Conservation (phyloP, 495 filamentous ascomycete species). For the Gamarada debralockiae region DNA sequence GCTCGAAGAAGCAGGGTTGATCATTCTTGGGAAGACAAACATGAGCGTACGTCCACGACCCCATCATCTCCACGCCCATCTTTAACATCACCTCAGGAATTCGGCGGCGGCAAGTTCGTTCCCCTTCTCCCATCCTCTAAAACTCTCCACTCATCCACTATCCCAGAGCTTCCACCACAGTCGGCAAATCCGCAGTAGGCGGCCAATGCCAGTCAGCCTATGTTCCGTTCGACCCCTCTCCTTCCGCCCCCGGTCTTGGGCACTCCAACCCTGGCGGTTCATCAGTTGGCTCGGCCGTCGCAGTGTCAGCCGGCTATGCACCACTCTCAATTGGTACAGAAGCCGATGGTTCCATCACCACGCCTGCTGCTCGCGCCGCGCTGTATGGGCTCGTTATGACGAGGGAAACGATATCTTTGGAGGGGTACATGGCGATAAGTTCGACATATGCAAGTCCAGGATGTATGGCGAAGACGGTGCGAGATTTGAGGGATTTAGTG, state of each 20-base stretch:
- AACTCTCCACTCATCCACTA: not conserved
- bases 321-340: conserved; percentile 44
- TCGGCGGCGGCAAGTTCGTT: not conserved
- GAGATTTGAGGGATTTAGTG: not conserved
- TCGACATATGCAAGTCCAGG: not conserved
- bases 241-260: not conserved
- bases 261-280: conserved; percentile 30
- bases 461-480: not conserved
- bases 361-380: conserved; percentile 34
- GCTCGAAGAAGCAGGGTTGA: not conserved
- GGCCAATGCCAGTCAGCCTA: conserved; percentile 44
- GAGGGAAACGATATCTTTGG: not conserved
- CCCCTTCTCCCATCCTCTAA: not conserved
- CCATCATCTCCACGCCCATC: not conserved
- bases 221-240: not conserved
- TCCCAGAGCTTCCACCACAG: conserved; percentile 18
- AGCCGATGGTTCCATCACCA: conserved; percentile 38
- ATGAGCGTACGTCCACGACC: not conserved
- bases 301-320: conserved; percentile 40
- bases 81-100: not conserved
- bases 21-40: not conserved
- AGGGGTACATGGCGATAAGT: not conserved
- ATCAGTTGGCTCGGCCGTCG: conserved; percentile 45
- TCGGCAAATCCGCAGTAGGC: conserved; percentile 40
- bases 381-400: conserved; percentile 28